Evolutionary conservation across 768 basidiomycete genomes (phyloP).

Genomic region (Lactarius sanguifluus): DNA sequence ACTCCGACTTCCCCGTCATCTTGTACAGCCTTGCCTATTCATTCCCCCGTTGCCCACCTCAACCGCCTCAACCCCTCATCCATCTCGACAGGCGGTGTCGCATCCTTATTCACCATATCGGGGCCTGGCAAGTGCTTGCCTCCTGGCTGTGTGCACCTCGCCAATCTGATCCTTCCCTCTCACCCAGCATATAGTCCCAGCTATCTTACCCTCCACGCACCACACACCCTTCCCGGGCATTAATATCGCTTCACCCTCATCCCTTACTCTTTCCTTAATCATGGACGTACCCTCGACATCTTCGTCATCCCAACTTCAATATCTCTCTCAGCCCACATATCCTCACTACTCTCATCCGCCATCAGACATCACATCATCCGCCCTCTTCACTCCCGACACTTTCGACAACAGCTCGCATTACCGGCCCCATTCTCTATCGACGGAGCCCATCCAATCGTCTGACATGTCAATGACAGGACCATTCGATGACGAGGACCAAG

Average conservation of each 20-base stretch:
- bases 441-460: constrained; percentile 18
- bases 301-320: constrained; percentile 19
- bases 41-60: constrained; percentile 24
- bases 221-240: constrained; percentile 15
- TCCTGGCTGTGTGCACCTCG: not conserved
- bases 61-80: constrained; percentile 7
- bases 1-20: not conserved
- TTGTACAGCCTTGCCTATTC: constrained; percentile 20
- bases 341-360: constrained; percentile 23
- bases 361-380: constrained; percentile 18
- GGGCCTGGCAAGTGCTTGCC: constrained; percentile 4
- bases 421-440: constrained; percentile 13
- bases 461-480: constrained; percentile 23
- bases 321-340: constrained; percentile 25
- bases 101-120: not conserved
- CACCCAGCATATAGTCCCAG: constrained; percentile 23
- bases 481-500: constrained; percentile 29
- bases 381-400: constrained; percentile 18
- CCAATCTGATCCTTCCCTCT: constrained; percentile 11
- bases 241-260: constrained; percentile 18
- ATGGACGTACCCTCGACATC: constrained; percentile 21
- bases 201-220: constrained; percentile 21
- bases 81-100: constrained; percentile 18
- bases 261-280: constrained; percentile 19
- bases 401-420: constrained; percentile 15